Conservation (phyloP, 768 basidiomycete species). For the Mycena maculata region DNA sequence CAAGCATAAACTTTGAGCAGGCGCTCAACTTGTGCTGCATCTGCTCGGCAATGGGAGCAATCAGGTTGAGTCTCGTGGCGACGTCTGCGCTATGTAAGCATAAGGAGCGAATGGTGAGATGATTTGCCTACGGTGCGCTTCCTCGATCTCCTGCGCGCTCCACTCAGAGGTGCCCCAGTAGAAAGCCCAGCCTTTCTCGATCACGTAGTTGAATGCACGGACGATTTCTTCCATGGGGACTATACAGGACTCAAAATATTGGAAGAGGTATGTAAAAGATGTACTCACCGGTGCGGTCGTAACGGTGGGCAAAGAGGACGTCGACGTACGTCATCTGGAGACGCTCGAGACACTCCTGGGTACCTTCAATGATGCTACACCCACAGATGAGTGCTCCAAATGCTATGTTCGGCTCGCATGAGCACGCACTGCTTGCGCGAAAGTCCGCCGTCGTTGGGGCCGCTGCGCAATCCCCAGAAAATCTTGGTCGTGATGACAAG, state of each 20-base stretch:
- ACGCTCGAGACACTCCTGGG: constrained; percentile 71
- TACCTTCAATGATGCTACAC: constrained; percentile 85
- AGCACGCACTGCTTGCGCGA: constrained; percentile 67
- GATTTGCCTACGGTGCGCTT: constrained; percentile 71
- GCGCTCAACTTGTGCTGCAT: constrained; percentile 71
- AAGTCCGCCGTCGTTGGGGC: constrained; percentile 68
- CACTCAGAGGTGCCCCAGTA: constrained; percentile 88
- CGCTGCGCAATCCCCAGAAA: constrained; percentile 76
- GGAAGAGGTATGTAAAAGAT: background rate
- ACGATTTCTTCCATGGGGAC: constrained; percentile 84
- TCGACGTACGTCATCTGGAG: constrained; percentile 83
- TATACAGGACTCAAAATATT: constrained; percentile 25
- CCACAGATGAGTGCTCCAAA: background rate
- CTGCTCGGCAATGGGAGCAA: constrained; percentile 82
- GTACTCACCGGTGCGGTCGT: constrained; percentile 62
- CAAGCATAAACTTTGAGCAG: background rate
- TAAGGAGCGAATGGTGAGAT: background rate
- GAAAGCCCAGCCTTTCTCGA: constrained; percentile 78
- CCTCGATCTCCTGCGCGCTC: constrained; percentile 76
- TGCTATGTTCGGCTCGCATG: background rate
- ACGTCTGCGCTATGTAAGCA: constrained; percentile 76
- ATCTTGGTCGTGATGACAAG: constrained; percentile 85
- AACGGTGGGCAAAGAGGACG: constrained; percentile 77
- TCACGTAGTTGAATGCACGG: constrained; percentile 83
- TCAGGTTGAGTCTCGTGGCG: constrained; percentile 72